phyloP scores from a whole-genome alignment of 345 rosid species.

The Angophora floribunda region DNA sequence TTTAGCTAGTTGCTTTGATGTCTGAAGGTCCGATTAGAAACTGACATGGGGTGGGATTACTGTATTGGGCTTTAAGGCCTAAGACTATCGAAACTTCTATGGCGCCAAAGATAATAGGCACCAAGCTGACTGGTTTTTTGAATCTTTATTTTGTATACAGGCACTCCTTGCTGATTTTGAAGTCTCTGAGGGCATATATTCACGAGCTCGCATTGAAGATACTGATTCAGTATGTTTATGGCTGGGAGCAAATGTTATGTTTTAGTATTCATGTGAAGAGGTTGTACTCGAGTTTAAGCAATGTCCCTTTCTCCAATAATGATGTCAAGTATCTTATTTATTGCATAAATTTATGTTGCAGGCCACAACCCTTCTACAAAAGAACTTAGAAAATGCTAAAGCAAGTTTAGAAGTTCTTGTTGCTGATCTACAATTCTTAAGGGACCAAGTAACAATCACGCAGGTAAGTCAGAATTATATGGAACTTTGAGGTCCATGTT shows the following conservation, averaged over 20 bases:
- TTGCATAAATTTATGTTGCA: constrained; percentile 15
- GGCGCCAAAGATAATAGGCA: not conserved
- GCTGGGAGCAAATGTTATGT: constrained; percentile 99
- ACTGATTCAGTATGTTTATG: constrained; percentile 84
- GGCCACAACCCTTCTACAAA: constrained; percentile 65
- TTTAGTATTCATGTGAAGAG: constrained; percentile 95
- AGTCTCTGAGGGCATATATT: constrained; percentile 83
- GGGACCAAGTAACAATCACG: too few species aligned
- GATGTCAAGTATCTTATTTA: not conserved
- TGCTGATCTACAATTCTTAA: not conserved
- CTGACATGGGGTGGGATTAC: not conserved
- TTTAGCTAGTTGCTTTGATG: not conserved
- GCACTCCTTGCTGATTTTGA: constrained; percentile 86
- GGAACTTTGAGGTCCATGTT: not conserved
- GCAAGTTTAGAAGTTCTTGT: constrained; percentile 52
- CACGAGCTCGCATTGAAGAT: constrained; percentile 43
- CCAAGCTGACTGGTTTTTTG: not conserved
- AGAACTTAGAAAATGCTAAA: constrained; percentile 6
- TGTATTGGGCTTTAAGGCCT: not conserved
- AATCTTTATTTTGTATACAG: constrained; percentile 20
- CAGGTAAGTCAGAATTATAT: constrained; percentile 2
- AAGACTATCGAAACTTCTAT: not conserved
- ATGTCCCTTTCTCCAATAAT: not conserved
- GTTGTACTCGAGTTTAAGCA: constrained; percentile 9
- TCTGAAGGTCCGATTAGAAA: not conserved